Base-by-base conservation (phyloP, 139 green algal genomes). In the Chlorella sp. region DNA sequence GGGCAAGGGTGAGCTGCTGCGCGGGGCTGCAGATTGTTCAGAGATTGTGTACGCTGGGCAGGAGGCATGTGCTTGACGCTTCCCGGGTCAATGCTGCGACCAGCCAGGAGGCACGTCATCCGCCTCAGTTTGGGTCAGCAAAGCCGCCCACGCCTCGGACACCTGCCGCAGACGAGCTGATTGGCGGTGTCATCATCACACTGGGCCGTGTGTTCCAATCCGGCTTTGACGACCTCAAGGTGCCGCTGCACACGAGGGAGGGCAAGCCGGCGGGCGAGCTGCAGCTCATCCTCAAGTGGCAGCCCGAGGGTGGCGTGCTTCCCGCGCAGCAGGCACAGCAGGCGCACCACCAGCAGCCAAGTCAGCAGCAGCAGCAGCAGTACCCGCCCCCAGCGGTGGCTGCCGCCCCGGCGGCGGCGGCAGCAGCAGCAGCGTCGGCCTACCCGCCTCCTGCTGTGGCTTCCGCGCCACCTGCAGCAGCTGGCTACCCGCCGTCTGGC, bases 231-330 rank as follows among this genome's bases (percentile, higher is more conserved):
- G 74, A 81, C 15, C 20, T 81, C 28, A 51, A 30, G 16, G 55
- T 60, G 7, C 74, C 74, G 55, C 74, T 81, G 74, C 34, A 60
- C 32, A 71, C 34, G 38, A 56, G 74, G 5, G 74, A 81, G 20
- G 56, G 74, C 34, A 51, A 36, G 55, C 26, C 55, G 20, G 74
- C 55, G 11, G 74, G 74, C 32, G 57, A 57, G 74, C 32, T 81
- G 28, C 62, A 81, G 47, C 60, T 81, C 74, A 81, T 81, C 30
- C 55, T 81, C 4, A 81, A 81, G 34, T 81, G 74, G 74, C 64
- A 55, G n/a, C 7, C 47, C 0, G 74, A 81, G 23, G 55, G 25
- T 34, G 30, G 30, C 34, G 51, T 9, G 1, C 28, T 26, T 21
- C 47, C 30, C 32, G 74, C 56, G 5, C n/a, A n/a, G 28, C 28